A percentile compares a stretch with the other conserved stretches of the same genome.
These are phyloP conservation scores for Podospora bellae-mahoneyi DNA, from an alignment of 495 filamentous ascomycete species.

Conservation along the genomic window DNA sequence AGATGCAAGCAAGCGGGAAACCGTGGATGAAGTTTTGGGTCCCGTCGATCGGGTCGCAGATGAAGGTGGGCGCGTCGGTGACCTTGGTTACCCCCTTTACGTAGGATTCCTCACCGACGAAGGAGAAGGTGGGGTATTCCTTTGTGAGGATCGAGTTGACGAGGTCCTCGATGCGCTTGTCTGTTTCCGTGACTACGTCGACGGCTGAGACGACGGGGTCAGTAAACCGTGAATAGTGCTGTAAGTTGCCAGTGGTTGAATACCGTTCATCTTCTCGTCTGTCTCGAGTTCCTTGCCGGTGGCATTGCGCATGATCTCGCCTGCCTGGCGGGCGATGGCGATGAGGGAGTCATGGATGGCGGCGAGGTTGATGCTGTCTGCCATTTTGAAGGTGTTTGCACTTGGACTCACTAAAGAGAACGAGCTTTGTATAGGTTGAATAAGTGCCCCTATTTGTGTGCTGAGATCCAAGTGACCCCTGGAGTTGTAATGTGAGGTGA, in stretches of 20 bases:
- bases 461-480: not conserved
- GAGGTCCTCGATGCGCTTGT: conserved; percentile 76
- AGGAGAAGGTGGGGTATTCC: conserved; percentile 66
- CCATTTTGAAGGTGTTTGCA: conserved; percentile 31
- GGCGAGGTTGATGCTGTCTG: conserved; percentile 58
- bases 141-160: conserved; percentile 60
- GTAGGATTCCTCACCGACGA: conserved; percentile 87
- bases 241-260: conserved; percentile 3
- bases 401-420: not conserved
- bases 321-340: conserved; percentile 70
- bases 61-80: conserved; percentile 72
- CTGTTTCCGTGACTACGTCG: conserved; percentile 85
- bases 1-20: conserved; percentile 77
- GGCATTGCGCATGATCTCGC: conserved; percentile 74
- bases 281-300: conserved; percentile 60
- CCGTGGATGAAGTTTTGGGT: conserved; percentile 85
- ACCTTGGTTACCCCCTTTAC: conserved; percentile 57
- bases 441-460: not conserved
- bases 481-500: not conserved
- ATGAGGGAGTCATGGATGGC: conserved; percentile 79
- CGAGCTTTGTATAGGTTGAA: not conserved
- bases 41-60: conserved; percentile 88
- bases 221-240: conserved; percentile 3
- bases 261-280: conserved; percentile 85
- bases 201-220: conserved; percentile 48